These are phyloP conservation scores for Septoria petroselini DNA, from an alignment of 2,329 filamentous ascomycete genomes.

Conservation along the genomic window DNA sequence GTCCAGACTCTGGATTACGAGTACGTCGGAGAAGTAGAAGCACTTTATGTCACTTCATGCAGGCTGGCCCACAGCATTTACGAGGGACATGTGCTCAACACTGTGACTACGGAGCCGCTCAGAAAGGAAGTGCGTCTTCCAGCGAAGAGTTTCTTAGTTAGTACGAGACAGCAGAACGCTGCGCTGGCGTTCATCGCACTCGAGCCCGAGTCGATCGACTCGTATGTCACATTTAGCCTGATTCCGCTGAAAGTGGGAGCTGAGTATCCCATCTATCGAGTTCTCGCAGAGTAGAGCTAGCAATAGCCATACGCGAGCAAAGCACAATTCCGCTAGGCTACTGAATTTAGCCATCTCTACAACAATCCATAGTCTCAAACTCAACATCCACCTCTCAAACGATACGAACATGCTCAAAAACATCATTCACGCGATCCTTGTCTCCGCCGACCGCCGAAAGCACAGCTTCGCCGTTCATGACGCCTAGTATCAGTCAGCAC, in stretches of 20 bases:
- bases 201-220: conserved; percentile 41
- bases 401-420: too few species aligned
- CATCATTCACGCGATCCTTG: too few species aligned
- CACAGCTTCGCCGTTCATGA: too few species aligned
- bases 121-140: conserved; percentile 34
- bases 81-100: conserved; percentile 38
- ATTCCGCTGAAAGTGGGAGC: conserved; percentile 39
- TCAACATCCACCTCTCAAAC: too few species aligned
- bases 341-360: too few species aligned
- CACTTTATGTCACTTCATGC: conserved; percentile 38
- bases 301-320: too few species aligned
- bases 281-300: conserved; percentile 11
- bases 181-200: conserved; percentile 40
- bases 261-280: conserved; percentile 37
- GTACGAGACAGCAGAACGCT: conserved; percentile 40
- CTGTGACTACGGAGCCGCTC: conserved; percentile 34
- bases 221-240: conserved; percentile 40
- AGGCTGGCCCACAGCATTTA: conserved; percentile 35
- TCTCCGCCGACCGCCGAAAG: too few species aligned
- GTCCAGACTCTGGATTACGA: conserved; percentile 34
- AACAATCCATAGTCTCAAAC: too few species aligned
- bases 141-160: conserved; percentile 38
- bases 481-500: too few species aligned
- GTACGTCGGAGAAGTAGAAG: conserved; percentile 36
- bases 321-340: too few species aligned